Evolutionary conservation across 345 rosid genomes (phyloP).

Genomic region (Geranium brycei): DNA sequence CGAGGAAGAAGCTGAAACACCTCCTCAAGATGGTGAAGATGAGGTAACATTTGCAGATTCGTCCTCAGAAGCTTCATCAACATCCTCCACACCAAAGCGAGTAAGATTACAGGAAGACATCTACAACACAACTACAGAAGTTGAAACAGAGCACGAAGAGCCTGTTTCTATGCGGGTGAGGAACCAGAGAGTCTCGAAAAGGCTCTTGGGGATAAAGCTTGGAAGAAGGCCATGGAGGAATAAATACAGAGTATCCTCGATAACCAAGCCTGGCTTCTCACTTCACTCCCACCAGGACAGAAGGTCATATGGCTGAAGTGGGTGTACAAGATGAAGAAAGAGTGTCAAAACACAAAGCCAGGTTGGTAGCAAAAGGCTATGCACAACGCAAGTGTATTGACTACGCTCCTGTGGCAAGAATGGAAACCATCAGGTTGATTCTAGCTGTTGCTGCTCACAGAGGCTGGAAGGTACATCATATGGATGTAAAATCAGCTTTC

Average conservation of each 20-base stretch:
- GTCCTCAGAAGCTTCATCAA: no score
- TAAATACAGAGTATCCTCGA: background rate
- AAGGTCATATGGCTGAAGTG: conserved; percentile 3
- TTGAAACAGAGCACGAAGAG: no score
- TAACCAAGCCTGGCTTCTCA: conserved; percentile 4
- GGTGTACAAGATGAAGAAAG: background rate
- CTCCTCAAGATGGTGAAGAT: no score
- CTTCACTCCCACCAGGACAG: background rate
- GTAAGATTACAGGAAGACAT: no score
- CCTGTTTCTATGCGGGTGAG: no score
- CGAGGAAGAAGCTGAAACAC: no score
- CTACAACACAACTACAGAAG: no score
- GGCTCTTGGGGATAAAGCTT: background rate
- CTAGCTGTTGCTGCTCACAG: background rate
- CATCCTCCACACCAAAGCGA: no score
- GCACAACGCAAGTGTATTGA: background rate
- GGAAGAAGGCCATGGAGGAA: conserved; percentile 1
- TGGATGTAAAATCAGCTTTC: background rate
- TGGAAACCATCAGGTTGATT: conserved; percentile 5
- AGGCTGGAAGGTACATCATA: conserved; percentile 1
- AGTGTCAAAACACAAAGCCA: no score
- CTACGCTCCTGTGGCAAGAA: background rate
- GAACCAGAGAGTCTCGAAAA: background rate
- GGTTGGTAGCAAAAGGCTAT: no score
- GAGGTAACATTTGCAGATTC: no score